phyloP scores from a whole-genome alignment of 2,329 filamentous ascomycete genomes.

The Coniochaeta prunicola region DNA sequence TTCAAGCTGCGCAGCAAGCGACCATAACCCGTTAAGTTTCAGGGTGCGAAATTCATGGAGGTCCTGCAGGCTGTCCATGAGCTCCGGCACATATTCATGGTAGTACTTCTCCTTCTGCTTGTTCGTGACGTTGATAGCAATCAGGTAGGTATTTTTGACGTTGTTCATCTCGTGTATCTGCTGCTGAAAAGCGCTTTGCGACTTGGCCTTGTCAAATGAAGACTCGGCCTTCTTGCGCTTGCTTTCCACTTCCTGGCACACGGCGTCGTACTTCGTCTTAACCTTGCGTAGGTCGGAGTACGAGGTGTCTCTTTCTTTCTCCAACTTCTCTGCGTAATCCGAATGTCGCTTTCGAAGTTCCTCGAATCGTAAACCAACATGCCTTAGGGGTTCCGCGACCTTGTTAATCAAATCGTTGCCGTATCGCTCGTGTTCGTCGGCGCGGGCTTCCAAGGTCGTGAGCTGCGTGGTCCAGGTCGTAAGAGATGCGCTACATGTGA shows the following conservation, averaged over 20 bases:
- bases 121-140: slow-evolving; percentile 93
- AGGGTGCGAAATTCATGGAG: slow-evolving; percentile 81
- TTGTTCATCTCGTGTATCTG: slow-evolving; percentile 96
- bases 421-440: slow-evolving; percentile 82
- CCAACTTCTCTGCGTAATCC: slow-evolving; percentile 82
- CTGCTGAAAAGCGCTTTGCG: slow-evolving; percentile 84
- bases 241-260: slow-evolving; percentile 91
- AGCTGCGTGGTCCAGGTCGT: slow-evolving; percentile 96
- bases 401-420: slow-evolving; percentile 70
- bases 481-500: slow-evolving; percentile 65
- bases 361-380: slow-evolving; percentile 68
- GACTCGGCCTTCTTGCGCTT: slow-evolving; percentile 92
- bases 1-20: slow-evolving; percentile 71
- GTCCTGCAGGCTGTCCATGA: slow-evolving; percentile 90
- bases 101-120: slow-evolving; percentile 98
- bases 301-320: slow-evolving; percentile 78
- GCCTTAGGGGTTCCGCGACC: slow-evolving; percentile 81
- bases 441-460: slow-evolving; percentile 79
- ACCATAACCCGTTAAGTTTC: slow-evolving; percentile 83
- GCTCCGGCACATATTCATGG: slow-evolving; percentile 89
- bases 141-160: slow-evolving; percentile 95
- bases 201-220: slow-evolving; percentile 90
- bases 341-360: slow-evolving; percentile 86
- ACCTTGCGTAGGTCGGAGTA: slow-evolving; percentile 83
- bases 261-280: slow-evolving; percentile 87